Conservation (phyloP, 129 eudicot genomes). For the Escallonia herrerae region DNA sequence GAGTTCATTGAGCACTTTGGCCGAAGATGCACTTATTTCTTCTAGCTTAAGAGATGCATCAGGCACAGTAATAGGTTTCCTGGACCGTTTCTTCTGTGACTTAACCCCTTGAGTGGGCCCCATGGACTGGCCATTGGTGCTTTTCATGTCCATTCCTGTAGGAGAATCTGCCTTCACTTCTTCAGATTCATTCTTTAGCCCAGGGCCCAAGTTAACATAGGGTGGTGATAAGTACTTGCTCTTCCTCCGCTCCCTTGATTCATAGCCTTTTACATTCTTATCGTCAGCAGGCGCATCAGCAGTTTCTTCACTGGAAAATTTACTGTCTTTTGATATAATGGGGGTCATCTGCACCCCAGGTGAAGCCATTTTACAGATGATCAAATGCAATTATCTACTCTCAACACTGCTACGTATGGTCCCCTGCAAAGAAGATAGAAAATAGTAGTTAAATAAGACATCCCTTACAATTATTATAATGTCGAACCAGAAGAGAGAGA, state of each 20-base stretch:
- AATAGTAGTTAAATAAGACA: too few species aligned
- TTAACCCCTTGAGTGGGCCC: conserved; percentile 23
- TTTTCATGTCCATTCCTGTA: conserved; percentile 14
- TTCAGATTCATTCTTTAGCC: conserved; percentile 12
- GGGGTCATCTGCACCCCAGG: not conserved
- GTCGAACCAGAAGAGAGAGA: too few species aligned
- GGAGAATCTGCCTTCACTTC: not conserved
- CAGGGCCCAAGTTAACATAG: conserved; percentile 18
- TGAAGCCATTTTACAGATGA: not conserved
- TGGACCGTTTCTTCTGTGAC: conserved; percentile 23
- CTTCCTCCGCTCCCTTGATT: conserved; percentile 53
- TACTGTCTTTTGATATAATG: not conserved
- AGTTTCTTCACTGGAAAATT: conserved; percentile 2
- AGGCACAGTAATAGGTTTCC: conserved; percentile 18
- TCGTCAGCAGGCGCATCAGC: conserved; percentile 8
- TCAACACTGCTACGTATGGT: too few species aligned
- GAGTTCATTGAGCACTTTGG: conserved; percentile 33
- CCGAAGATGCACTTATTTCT: conserved; percentile 24
- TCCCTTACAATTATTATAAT: too few species aligned
- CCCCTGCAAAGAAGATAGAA: too few species aligned
- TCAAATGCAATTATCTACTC: too few species aligned
- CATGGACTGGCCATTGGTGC: not conserved
- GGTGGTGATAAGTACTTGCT: conserved; percentile 72
- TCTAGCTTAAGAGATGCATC: conserved; percentile 6
- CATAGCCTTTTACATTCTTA: conserved; percentile 27